Conservation (phyloP, 2,329 filamentous ascomycete species). For the Leptodontidium sp. region DNA sequence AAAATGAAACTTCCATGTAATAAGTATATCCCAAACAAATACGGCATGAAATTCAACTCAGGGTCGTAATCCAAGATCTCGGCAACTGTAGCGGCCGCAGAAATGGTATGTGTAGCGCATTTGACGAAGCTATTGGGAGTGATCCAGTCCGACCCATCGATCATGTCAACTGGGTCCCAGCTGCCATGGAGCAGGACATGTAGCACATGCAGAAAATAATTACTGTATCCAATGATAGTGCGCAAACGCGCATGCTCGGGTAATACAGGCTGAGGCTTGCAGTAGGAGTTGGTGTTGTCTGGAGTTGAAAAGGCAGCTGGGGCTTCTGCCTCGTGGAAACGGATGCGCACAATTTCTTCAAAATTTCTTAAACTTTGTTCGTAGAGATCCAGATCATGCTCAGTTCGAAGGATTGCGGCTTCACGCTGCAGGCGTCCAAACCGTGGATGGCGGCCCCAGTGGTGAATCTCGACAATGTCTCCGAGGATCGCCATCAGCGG, state of each 20-base stretch:
- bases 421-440: no score
- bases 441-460: no score
- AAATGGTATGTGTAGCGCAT: conserved; percentile 57
- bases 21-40: conserved; percentile 60
- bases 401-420: no score
- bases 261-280: conserved; percentile 36
- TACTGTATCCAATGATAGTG: conserved; percentile 57
- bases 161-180: conserved; percentile 58
- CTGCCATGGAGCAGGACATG: conserved; percentile 58
- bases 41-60: conserved; percentile 60
- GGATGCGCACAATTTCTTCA: not conserved
- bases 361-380: conserved; percentile 22
- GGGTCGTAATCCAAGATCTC: conserved; percentile 57
- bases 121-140: conserved; percentile 55
- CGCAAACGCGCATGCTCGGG: conserved; percentile 46
- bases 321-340: not conserved
- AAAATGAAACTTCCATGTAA: conserved; percentile 60
- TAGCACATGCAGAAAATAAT: conserved; percentile 57
- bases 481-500: conserved; percentile 59
- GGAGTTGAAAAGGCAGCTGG: conserved; percentile 1
- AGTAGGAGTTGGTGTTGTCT: conserved; percentile 8
- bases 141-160: conserved; percentile 59
- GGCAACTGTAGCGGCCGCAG: conserved; percentile 55
- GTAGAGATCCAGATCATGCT: conserved; percentile 33
- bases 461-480: no score